phyloP scores from a whole-genome alignment of 805 yeast genomes.

The Blastobotrys parvus region DNA sequence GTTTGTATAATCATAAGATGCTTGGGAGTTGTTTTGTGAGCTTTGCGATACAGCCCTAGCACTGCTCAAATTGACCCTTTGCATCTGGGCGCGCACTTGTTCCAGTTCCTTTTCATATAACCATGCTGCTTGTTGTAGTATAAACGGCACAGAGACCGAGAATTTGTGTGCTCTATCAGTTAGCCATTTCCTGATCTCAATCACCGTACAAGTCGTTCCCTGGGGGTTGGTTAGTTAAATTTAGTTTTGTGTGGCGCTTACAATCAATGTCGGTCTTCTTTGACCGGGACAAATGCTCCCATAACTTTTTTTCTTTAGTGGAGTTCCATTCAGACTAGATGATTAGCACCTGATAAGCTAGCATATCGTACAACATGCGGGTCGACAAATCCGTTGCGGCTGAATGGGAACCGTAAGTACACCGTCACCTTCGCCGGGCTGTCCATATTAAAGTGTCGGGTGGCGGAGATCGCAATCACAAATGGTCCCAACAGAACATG shows the following conservation, averaged over 20 bases:
- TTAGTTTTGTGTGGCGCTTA: slow-evolving; percentile 8
- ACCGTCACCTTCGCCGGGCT: slow-evolving; percentile 21
- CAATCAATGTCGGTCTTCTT: slow-evolving; percentile 29
- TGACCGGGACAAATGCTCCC: slow-evolving; percentile 29
- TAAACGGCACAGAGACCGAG: slow-evolving; percentile 29
- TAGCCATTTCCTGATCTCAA: not conserved
- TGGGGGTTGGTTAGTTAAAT: not conserved
- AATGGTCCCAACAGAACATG: too few species aligned
- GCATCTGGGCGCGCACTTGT: slow-evolving; percentile 28
- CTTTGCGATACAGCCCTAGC: too few species aligned
- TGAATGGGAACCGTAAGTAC: slow-evolving; percentile 37
- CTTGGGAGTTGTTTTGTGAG: too few species aligned
- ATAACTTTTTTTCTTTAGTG: slow-evolving; percentile 26
- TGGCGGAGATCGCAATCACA: too few species aligned
- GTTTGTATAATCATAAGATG: too few species aligned
- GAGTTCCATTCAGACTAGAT: slow-evolving; percentile 25
- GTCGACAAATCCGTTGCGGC: slow-evolving; percentile 35
- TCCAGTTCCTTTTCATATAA: slow-evolving; percentile 33
- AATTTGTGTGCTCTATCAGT: slow-evolving; percentile 22
- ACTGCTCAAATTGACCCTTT: slow-evolving; percentile 6
- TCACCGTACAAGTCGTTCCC: slow-evolving; percentile 8
- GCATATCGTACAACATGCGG: slow-evolving; percentile 26
- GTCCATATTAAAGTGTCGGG: too few species aligned
- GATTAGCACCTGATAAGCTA: not conserved
- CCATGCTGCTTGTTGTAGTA: slow-evolving; percentile 36